Evolutionary conservation across 2,329 filamentous ascomycete genomes (phyloP), one percentile per base, ranked within the genome.

Genomic region (Knoxdaviesia proteae): DNA sequence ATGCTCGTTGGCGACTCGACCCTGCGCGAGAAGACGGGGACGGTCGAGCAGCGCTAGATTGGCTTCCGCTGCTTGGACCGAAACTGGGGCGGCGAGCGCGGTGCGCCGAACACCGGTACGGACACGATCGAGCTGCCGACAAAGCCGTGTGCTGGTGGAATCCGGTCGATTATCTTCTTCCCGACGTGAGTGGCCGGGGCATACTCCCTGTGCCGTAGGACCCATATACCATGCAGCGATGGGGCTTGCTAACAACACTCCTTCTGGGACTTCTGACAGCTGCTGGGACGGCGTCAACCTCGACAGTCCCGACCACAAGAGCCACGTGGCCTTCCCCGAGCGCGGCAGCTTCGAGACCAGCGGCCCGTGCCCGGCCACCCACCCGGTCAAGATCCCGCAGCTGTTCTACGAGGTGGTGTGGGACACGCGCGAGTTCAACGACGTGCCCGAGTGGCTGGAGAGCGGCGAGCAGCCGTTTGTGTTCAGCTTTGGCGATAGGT

Each of bases 111-210:
- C 61, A 56, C 59, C 34, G 65, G 64, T 35, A 55, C 51, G 44
- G 66, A 69, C 52, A 68, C 65, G 3, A 63, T 68, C 40, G 64
- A 60, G 32, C 66, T 69, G 44, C 65, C 66, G 44, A 53, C 53
- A 9, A 55, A 59, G 45, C 55, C 61, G 45, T 57, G 50, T 44
- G 67, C 64, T 58, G 67, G 67, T 56, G 65, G 67, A 59, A 67
- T 68, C 57, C 61, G 65, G 47, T 64, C 67, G 51, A 68, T 64
- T 49, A 63, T 68, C 53, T 65, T 67, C 53, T 68, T 68, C 56
- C 61, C 61, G 5, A 56, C 57, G 57, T 59, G 50, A 54, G 52
- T 52, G 57, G 51, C 55, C 59, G 9, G 11, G 11, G 34, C 34
- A 36, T 9, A 9, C 11, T 36, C 30, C 11, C 34, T 9, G 34